Evolutionary conservation across 2,329 filamentous ascomycete genomes (phyloP), one percentile per base, ranked within the genome.

Genomic region (Microsporum canis): DNA sequence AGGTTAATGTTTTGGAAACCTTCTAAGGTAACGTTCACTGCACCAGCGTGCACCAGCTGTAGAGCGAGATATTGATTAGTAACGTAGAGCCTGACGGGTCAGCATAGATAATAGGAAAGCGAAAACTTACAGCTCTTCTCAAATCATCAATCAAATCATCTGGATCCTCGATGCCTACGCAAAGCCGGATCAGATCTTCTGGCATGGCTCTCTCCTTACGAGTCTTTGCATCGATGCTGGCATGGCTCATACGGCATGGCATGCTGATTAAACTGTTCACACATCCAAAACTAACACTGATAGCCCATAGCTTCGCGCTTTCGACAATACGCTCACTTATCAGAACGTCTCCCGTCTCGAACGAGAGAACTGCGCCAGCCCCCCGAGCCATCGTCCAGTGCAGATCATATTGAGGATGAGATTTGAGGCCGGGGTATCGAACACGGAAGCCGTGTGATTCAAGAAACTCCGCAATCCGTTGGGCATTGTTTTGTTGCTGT

Each of bases 191-290:
- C 63, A 99, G 88, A 73, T 99, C 94, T 76, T 99, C 94, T 8
- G 94, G 94, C 85, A 99, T 88, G 66, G 92, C 87, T 65, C 91
- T 83, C 77, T 95, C 91, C 68, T 84, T 81, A 67, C 94, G 82
- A 59, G 91, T 97, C 79, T 96, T 95, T 62, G 91, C 89, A 71
- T 97, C 94, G 70, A 99, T 99, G 72, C 90, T 96, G 43, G 94
- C 94, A 76, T 99, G 94, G 76, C 92, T 97, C 95, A 99, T 99
- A 70, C 92, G 91, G 77, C 94, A 99, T 6, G 94, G 92, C 92
- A 99, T 96, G 78, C 91, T 96, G 75, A 99, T 99, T 73, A 99
- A 79, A 72, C 89, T 95, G 78, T 99, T 99, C 66, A 99, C 94
- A 73, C 94, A 97, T 56, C 94, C 94, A 72, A 99, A 99, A 71